Percentiles rank a stretch among this genome's conserved stretches.
phyloP scores from a whole-genome alignment of 1,284 basidiomycete genomes.

The Trichosporon inkin region DNA sequence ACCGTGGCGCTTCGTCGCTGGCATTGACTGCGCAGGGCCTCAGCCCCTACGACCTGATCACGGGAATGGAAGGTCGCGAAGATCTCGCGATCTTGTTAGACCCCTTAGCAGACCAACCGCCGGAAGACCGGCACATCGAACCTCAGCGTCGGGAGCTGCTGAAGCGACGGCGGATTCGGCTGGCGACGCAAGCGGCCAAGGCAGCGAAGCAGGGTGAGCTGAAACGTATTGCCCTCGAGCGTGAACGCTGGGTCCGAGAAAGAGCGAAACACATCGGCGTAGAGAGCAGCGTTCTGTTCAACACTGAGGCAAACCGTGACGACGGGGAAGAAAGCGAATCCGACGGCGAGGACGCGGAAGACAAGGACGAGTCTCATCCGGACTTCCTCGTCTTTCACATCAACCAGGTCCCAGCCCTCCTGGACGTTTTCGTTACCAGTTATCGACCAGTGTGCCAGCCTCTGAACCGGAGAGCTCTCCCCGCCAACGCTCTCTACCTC shows the following conservation, averaged over 20 bases:
- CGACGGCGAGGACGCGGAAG: slow-evolving; percentile 49
- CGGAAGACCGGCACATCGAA: slow-evolving; percentile 20
- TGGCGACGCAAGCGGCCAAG: slow-evolving; percentile 56
- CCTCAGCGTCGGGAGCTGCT: slow-evolving; percentile 32
- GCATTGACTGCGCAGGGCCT: slow-evolving; percentile 68
- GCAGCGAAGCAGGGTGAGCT: slow-evolving; percentile 57
- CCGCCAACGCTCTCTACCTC: slow-evolving; percentile 75
- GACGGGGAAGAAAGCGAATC: slow-evolving; percentile 32
- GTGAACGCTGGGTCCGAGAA: slow-evolving; percentile 58
- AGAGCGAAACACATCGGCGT: slow-evolving; percentile 35
- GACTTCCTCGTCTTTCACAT: slow-evolving; percentile 90
- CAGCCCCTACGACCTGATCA: slow-evolving; percentile 78
- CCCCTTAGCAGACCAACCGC: slow-evolving; percentile 12
- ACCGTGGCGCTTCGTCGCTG: slow-evolving; percentile 79
- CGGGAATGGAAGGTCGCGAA: slow-evolving; percentile 70
- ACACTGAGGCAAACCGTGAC: slow-evolving; percentile 19
- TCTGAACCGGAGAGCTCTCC: slow-evolving; percentile 64
- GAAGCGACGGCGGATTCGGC: slow-evolving; percentile 60
- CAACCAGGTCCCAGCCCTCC: slow-evolving; percentile 66
- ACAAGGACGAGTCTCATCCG: slow-evolving; percentile 54
- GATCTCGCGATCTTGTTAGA: slow-evolving; percentile 73
- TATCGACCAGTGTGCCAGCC: slow-evolving; percentile 55
- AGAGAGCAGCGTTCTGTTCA: slow-evolving; percentile 31
- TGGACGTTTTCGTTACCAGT: slow-evolving; percentile 73
- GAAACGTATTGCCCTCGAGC: slow-evolving; percentile 56